Percentiles rank a stretch among this genome's conserved stretches.
Conservation (phyloP, 164 flowering plant species). For the Euptelea pleiosperma region DNA sequence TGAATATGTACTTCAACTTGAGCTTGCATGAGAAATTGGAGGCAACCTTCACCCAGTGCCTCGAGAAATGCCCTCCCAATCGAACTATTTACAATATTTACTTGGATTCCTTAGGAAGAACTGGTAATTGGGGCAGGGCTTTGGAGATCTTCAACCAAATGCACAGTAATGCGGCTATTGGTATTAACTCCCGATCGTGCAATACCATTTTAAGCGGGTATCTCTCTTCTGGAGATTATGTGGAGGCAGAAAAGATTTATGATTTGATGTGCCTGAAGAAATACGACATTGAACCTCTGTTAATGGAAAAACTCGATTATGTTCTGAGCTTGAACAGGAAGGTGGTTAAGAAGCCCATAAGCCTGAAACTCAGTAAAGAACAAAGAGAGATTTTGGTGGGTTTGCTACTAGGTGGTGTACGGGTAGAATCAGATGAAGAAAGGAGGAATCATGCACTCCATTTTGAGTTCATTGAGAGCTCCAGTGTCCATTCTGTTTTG, state of each 20-base stretch:
- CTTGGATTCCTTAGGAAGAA: slow-evolving; percentile 67
- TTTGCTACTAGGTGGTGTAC: slow-evolving; percentile 77
- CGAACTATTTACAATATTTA: slow-evolving; percentile 54
- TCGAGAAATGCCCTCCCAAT: slow-evolving; percentile 62
- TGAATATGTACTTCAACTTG: slow-evolving; percentile 59
- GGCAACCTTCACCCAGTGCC: slow-evolving; percentile 51
- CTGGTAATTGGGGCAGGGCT: slow-evolving; percentile 57
- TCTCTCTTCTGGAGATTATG: slow-evolving; percentile 42
- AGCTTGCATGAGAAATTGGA: slow-evolving; percentile 65
- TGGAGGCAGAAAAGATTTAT: slow-evolving; percentile 69
- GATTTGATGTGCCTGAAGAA: slow-evolving; percentile 75
- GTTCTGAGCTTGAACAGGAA: slow-evolving; percentile 54
- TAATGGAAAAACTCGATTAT: slow-evolving; percentile 63
- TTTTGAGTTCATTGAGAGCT: slow-evolving; percentile 60
- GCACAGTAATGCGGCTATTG: slow-evolving; percentile 49
- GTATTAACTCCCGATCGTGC: slow-evolving; percentile 61
- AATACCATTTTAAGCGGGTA: slow-evolving; percentile 65
- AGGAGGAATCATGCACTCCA: slow-evolving; percentile 47
- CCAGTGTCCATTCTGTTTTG: slow-evolving; percentile 39
- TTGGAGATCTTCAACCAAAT: slow-evolving; percentile 66
- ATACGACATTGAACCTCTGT: slow-evolving; percentile 54
- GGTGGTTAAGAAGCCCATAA: slow-evolving; percentile 44
- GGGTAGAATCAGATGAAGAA: slow-evolving; percentile 53
- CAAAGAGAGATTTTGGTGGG: slow-evolving; percentile 87
- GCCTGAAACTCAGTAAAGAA: slow-evolving; percentile 66